Percentiles rank a stretch among this genome's conserved stretches.
phyloP scores from a whole-genome alignment of 2,329 filamentous ascomycete genomes.

The Aspergillus fumigatus region DNA sequence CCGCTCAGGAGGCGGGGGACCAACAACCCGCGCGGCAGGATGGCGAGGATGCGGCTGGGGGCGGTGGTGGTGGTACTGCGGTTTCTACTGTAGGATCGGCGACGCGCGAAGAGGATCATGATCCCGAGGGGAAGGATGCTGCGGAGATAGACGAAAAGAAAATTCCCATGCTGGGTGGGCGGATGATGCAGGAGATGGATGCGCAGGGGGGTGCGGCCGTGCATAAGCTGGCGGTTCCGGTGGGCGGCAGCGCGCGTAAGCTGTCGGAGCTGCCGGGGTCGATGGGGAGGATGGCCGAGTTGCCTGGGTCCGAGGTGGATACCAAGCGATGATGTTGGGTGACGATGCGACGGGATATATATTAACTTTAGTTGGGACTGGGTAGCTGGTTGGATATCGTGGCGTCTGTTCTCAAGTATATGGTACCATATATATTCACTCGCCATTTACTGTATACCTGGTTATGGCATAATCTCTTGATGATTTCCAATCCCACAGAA shows the following conservation, averaged over 20 bases:
- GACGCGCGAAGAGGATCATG: too few species aligned
- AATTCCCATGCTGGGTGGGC: slow-evolving; percentile 7
- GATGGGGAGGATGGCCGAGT: not conserved
- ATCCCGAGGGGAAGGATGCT: not conserved
- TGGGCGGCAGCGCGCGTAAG: not conserved
- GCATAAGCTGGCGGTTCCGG: slow-evolving; percentile 7
- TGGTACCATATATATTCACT: too few species aligned
- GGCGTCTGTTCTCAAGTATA: too few species aligned
- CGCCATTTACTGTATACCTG: not conserved
- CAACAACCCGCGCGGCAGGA: not conserved
- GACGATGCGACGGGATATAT: not conserved
- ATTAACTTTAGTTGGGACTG: not conserved
- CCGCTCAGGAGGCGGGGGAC: not conserved
- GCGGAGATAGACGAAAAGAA: not conserved
- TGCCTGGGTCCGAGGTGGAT: slow-evolving; percentile 1
- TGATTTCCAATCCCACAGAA: not conserved
- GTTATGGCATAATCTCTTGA: not conserved
- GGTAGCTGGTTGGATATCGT: not conserved
- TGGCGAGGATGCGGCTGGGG: not conserved
- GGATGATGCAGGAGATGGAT: slow-evolving; percentile 10
- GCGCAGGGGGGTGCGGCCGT: slow-evolving; percentile 2
- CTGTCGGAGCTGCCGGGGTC: not conserved
- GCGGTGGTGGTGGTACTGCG: not conserved
- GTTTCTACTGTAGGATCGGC: too few species aligned
- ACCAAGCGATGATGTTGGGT: not conserved